Evolutionary conservation across 345 rosid species (phyloP).

Genomic region (Camelina laxa): DNA sequence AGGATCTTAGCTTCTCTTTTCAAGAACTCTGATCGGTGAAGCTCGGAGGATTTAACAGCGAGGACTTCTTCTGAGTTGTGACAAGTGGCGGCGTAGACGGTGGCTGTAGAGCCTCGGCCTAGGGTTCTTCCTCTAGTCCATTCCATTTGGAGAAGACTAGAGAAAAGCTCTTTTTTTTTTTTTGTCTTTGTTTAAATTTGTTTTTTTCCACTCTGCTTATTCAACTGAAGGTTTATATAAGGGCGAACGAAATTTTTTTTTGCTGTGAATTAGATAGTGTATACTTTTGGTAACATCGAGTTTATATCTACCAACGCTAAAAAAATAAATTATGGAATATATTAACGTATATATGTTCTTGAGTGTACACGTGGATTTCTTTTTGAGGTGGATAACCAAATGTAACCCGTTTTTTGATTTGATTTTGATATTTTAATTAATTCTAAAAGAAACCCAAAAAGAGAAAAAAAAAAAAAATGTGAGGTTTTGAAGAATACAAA

Average conservation of each 20-base stretch:
- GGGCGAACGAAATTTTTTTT: neutral
- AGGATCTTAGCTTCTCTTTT: conserved; percentile 62
- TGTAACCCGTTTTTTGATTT: conserved; percentile 25
- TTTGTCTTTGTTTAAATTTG: neutral
- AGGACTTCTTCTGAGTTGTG: conserved; percentile 47
- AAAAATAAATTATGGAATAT: conserved; percentile 9
- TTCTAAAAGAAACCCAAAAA: neutral
- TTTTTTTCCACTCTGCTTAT: conserved; percentile 14
- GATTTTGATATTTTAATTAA: conserved; percentile 1
- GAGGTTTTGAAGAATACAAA: conserved; percentile 9
- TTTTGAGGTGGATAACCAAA: conserved; percentile 44
- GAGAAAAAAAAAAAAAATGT: neutral
- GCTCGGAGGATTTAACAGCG: conserved; percentile 71
- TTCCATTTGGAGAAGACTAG: conserved; percentile 52
- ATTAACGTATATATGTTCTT: conserved; percentile 31
- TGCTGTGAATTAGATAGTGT: conserved; percentile 42
- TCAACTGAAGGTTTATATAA: conserved; percentile 38
- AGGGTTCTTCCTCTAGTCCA: conserved; percentile 73
- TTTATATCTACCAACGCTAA: conserved; percentile 40
- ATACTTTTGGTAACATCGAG: conserved; percentile 46
- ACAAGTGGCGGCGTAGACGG: conserved; percentile 62
- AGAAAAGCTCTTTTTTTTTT: conserved; percentile 3
- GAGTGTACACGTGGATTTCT: conserved; percentile 43
- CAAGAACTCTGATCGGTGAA: conserved; percentile 52
- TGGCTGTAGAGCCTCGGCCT: conserved; percentile 80